Conservation (phyloP, 2,329 filamentous ascomycete species). For the Botryotinia convoluta region DNA sequence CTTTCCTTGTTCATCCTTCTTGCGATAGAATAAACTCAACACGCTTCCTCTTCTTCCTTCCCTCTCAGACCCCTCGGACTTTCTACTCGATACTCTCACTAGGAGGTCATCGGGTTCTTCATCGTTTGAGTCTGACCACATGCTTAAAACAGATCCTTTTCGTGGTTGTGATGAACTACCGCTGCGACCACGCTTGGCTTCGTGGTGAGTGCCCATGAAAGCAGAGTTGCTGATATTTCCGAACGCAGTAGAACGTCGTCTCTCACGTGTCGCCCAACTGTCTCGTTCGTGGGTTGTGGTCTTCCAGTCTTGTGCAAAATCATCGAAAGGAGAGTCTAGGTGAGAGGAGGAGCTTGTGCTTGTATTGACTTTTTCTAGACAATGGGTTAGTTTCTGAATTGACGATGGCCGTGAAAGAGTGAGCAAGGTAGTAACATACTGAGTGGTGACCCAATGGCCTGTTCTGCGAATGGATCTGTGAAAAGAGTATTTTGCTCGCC, state of each 20-base stretch:
- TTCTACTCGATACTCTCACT: constrained; percentile 11
- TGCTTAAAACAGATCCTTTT: constrained; percentile 12
- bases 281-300: constrained; percentile 3
- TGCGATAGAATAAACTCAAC: constrained; percentile 1
- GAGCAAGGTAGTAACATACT: not conserved
- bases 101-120: not conserved
- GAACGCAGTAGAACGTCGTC: constrained; percentile 15
- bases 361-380: constrained; percentile 4
- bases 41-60: constrained; percentile 8
- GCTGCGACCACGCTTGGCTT: constrained; percentile 6
- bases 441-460: not conserved
- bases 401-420: not conserved
- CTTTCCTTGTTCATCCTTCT: constrained; percentile 17
- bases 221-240: constrained; percentile 9
- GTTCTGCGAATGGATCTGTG: not conserved
- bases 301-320: constrained; percentile 20
- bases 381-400: not conserved
- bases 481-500: not conserved
- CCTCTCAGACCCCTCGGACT: not conserved
- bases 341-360: not conserved
- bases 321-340: constrained; percentile 16
- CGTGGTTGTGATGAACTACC: not conserved
- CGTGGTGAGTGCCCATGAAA: constrained; percentile 14
- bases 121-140: constrained; percentile 13
- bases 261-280: constrained; percentile 8